phyloP scores from a whole-genome alignment of 148 eudicot species.

The Cornus kousa region DNA sequence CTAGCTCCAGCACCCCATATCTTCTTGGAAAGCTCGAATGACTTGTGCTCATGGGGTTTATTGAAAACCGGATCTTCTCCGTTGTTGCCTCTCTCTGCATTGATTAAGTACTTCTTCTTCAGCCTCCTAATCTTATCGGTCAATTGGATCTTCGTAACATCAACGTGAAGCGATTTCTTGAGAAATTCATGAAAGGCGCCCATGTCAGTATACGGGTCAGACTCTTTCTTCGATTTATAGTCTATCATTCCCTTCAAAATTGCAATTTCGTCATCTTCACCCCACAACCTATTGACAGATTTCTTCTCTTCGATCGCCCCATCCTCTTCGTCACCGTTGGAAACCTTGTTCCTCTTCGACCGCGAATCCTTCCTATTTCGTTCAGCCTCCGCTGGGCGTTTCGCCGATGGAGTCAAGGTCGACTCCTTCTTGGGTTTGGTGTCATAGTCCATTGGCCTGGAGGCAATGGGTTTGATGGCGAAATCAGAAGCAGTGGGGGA shows the following conservation, averaged over 20 bases:
- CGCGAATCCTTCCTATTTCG: conserved; percentile 14
- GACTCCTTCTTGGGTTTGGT: conserved; percentile 15
- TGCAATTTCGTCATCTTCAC: conserved; percentile 45
- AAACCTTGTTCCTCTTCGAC: conserved; percentile 24
- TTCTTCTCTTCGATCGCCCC: conserved; percentile 31
- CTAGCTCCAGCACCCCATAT: conserved; percentile 43
- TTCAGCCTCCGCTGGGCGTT: conserved; percentile 24
- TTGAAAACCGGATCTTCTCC: conserved; percentile 38
- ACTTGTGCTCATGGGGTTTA: conserved; percentile 31
- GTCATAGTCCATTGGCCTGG: conserved; percentile 2
- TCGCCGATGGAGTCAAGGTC: background rate
- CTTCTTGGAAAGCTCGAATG: conserved; percentile 36
- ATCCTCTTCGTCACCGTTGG: conserved; percentile 20
- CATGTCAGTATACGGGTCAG: conserved; percentile 26
- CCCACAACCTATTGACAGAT: conserved; percentile 49
- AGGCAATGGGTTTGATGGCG: conserved; percentile 24
- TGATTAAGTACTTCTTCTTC: conserved; percentile 47
- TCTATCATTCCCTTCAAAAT: conserved; percentile 47
- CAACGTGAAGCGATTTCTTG: conserved; percentile 27
- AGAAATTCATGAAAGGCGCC: conserved; percentile 34
- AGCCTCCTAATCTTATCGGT: conserved; percentile 46
- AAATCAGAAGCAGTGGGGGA: conserved; percentile 26
- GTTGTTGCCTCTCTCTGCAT: conserved; percentile 18
- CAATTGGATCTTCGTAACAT: conserved; percentile 39
- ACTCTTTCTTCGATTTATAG: conserved; percentile 18